A percentile compares a stretch with the other conserved stretches of the same genome.
These are phyloP conservation scores for Triangularia verruculosa DNA, from an alignment of 2,329 filamentous ascomycete genomes.

Conservation along the genomic window DNA sequence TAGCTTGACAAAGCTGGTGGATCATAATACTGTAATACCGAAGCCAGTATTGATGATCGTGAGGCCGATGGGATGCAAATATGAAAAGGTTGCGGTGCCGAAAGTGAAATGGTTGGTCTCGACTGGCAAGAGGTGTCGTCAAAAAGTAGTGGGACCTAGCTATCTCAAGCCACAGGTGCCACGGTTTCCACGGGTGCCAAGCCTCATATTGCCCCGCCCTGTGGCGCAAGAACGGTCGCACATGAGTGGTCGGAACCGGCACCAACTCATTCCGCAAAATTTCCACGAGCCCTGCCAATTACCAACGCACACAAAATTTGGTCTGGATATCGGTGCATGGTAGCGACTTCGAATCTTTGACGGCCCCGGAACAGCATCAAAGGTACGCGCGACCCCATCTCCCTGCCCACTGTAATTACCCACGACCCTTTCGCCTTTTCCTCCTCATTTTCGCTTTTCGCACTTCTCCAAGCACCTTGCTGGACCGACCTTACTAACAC, in stretches of 20 bases:
- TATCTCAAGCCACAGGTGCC: slow-evolving; percentile 9
- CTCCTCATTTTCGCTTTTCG: slow-evolving; percentile 16
- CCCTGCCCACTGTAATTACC: slow-evolving; percentile 15
- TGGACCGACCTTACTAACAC: slow-evolving; percentile 36
- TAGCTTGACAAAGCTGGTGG: not conserved
- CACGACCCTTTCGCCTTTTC: slow-evolving; percentile 14
- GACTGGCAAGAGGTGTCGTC: not conserved
- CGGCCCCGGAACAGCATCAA: slow-evolving; percentile 29
- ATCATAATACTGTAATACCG: not conserved
- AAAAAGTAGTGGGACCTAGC: not conserved
- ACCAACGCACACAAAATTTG: slow-evolving; percentile 30
- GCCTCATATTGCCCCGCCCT: slow-evolving; percentile 5
- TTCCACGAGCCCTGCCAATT: slow-evolving; percentile 31
- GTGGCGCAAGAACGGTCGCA: slow-evolving; percentile 18
- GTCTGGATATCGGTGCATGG: slow-evolving; percentile 30
- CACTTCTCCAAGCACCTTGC: slow-evolving; percentile 17
- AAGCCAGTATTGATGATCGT: not conserved
- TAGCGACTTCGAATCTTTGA: slow-evolving; percentile 31
- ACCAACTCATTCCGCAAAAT: slow-evolving; percentile 28
- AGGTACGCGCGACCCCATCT: slow-evolving; percentile 26
- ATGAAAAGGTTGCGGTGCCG: not conserved
- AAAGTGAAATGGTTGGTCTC: not conserved
- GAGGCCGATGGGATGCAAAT: not conserved
- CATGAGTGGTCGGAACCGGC: slow-evolving; percentile 24
- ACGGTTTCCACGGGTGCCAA: slow-evolving; percentile 1